These are phyloP conservation scores for Avena sativa DNA, from an alignment of 176 grass and related monocot species.

Conservation along the genomic window DNA sequence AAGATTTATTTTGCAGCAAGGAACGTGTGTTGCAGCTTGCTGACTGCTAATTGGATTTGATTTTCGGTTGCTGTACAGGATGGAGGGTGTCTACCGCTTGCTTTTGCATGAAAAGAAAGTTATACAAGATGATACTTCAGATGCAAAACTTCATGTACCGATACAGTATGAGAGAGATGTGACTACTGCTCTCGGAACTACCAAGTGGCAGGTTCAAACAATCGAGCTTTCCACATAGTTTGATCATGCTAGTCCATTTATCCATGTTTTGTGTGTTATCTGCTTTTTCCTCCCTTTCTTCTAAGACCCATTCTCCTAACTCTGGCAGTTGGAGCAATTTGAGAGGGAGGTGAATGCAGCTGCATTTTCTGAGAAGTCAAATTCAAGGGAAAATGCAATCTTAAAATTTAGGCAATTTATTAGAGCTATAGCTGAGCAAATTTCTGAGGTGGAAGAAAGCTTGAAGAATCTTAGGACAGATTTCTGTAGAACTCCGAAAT, in stretches of 20 bases:
- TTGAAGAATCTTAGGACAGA: slow-evolving; percentile 50
- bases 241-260: neutral
- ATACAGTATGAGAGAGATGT: slow-evolving; percentile 76
- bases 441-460: slow-evolving; percentile 64
- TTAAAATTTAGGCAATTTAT: slow-evolving; percentile 88
- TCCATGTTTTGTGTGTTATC: slow-evolving; percentile 24
- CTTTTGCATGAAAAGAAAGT: slow-evolving; percentile 84
- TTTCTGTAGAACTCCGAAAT: slow-evolving; percentile 52
- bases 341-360: slow-evolving; percentile 80
- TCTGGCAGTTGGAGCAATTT: slow-evolving; percentile 84
- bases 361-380: slow-evolving; percentile 69
- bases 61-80: slow-evolving; percentile 58
- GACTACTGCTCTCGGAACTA: slow-evolving; percentile 74
- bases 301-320: slow-evolving; percentile 46
- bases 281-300: slow-evolving; percentile 7
- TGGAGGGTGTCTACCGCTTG: slow-evolving; percentile 79
- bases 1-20: neutral
- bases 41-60: neutral
- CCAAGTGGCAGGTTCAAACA: slow-evolving; percentile 80
- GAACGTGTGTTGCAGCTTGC: neutral
- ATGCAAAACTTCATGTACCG: slow-evolving; percentile 55
- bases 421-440: slow-evolving; percentile 71
- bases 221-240: slow-evolving; percentile 37
- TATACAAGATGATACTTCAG: slow-evolving; percentile 50
- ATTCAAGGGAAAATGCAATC: slow-evolving; percentile 88